Evolutionary conservation across 176 grass and related monocot species (phyloP).

Genomic region (Olyra latifolia): DNA sequence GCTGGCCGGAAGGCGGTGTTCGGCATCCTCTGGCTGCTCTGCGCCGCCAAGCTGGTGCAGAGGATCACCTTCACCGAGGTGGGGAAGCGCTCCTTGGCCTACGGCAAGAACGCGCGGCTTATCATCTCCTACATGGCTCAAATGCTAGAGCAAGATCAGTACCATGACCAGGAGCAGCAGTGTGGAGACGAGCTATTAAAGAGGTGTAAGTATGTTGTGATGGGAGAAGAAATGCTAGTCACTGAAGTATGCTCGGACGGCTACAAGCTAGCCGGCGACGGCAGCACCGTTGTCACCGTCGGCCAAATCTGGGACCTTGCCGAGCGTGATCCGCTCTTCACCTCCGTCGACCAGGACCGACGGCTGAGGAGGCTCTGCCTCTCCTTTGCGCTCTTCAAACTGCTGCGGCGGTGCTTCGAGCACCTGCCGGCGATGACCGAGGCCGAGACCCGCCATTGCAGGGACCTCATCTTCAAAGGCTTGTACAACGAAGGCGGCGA

Average conservation of each 20-base stretch:
- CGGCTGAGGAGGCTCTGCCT: constrained; percentile 36
- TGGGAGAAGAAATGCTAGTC: constrained; percentile 23
- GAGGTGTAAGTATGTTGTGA: neutral
- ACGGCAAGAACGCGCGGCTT: constrained; percentile 23
- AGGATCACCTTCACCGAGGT: constrained; percentile 4
- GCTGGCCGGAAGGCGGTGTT: neutral
- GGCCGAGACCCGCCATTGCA: neutral
- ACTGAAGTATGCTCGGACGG: neutral
- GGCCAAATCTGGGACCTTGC: neutral
- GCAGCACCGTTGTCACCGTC: neutral
- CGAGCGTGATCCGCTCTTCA: neutral
- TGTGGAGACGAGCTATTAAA: neutral
- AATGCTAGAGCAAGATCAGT: neutral
- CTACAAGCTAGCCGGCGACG: neutral
- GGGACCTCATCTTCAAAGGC: neutral
- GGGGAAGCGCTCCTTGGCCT: neutral
- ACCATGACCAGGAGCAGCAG: neutral
- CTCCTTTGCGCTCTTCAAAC: constrained; percentile 34
- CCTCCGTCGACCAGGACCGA: neutral
- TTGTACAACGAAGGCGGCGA: neutral
- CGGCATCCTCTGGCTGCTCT: constrained; percentile 33
- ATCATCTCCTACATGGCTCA: constrained; percentile 21
- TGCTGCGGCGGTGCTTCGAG: constrained; percentile 27
- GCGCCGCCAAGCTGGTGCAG: constrained; percentile 15
- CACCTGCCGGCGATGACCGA: neutral